A percentile compares a stretch with the other conserved stretches of the same genome.
phyloP scores from a whole-genome alignment of 352 stramenopile genomes.

The Globisporangium middletonii region DNA sequence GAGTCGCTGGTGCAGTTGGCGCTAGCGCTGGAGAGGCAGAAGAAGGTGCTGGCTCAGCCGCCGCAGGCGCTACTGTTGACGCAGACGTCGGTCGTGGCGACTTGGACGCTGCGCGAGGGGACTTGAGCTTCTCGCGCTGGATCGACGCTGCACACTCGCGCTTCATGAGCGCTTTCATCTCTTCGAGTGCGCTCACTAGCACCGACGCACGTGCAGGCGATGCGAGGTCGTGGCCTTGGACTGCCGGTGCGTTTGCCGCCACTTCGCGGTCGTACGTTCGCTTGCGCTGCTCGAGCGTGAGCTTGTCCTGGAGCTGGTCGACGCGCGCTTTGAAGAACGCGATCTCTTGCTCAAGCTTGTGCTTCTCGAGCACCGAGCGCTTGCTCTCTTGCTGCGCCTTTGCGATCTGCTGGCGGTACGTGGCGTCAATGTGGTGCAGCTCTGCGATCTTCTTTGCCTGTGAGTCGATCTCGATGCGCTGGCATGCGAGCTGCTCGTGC shows the following conservation, averaged over 20 bases:
- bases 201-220: constrained; percentile 20
- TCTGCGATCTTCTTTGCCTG: constrained; percentile 23
- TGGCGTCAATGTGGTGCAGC: constrained; percentile 24
- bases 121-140: constrained; percentile 29
- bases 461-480: constrained; percentile 23
- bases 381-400: constrained; percentile 40
- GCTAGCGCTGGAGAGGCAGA: background rate
- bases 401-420: constrained; percentile 24
- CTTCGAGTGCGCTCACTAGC: constrained; percentile 26
- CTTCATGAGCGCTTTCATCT: constrained; percentile 28
- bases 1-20: background rate
- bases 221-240: constrained; percentile 1
- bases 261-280: constrained; percentile 44
- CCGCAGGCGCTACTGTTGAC: background rate
- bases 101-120: constrained; percentile 10
- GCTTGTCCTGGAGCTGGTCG: constrained; percentile 37
- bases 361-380: constrained; percentile 26
- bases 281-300: constrained; percentile 44
- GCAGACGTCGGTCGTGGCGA: background rate
- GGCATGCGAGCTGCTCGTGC: constrained; percentile 21
- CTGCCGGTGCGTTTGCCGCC: background rate
- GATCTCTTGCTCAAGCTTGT: constrained; percentile 43
- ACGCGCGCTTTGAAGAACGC: constrained; percentile 25
- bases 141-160: constrained; percentile 25
- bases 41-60: background rate